These are phyloP conservation scores for Kazachstania africana DNA, from an alignment of 805 yeast genomes.

Conservation along the genomic window DNA sequence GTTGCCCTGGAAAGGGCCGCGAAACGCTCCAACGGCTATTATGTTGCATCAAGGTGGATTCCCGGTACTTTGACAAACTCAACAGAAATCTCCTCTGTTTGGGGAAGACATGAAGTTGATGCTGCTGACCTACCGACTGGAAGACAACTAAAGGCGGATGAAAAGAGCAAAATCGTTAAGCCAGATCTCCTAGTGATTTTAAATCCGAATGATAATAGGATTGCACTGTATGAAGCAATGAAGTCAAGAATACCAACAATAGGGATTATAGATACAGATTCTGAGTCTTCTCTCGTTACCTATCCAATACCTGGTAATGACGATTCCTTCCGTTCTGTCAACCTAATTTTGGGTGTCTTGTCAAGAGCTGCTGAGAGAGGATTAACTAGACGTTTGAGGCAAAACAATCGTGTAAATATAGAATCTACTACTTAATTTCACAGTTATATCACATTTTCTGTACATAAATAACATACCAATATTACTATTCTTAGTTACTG, in stretches of 20 bases:
- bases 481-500: too few relatives aligned
- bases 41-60: constrained; percentile 77
- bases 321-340: constrained; percentile 73
- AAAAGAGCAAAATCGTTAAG: constrained; percentile 46
- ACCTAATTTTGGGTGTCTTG: constrained; percentile 70
- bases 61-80: constrained; percentile 92
- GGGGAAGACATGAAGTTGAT: constrained; percentile 67
- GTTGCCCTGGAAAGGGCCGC: constrained; percentile 74
- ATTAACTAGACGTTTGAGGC: constrained; percentile 40
- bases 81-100: constrained; percentile 43
- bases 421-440: too few relatives aligned
- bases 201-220: constrained; percentile 80
- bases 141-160: constrained; percentile 40
- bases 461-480: too few relatives aligned
- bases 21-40: constrained; percentile 61
- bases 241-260: constrained; percentile 80
- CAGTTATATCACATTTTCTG: too few relatives aligned
- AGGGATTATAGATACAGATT: constrained; percentile 88
- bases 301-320: constrained; percentile 96
- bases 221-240: constrained; percentile 70
- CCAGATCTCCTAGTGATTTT: constrained; percentile 83
- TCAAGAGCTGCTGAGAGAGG: constrained; percentile 82
- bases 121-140: constrained; percentile 57
- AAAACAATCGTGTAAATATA: constrained; percentile 4
- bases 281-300: constrained; percentile 79